Percentiles rank a stretch among this genome's conserved stretches.
phyloP scores from a whole-genome alignment of 2,329 filamentous ascomycete genomes.

The Pseudogymnoascus sp. region DNA sequence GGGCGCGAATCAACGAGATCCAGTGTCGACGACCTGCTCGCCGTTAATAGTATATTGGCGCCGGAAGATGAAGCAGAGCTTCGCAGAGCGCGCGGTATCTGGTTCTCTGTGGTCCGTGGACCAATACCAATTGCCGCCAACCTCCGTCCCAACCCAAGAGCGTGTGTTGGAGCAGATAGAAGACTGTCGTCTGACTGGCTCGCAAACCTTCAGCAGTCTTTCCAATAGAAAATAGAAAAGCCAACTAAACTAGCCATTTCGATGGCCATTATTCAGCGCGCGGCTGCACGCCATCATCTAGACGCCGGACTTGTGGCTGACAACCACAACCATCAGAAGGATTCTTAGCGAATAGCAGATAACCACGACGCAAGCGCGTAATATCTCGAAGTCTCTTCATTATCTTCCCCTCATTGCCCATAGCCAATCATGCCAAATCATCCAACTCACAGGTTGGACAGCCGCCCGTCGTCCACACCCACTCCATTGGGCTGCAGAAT shows the following conservation, averaged over 20 bases:
- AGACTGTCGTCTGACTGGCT: background rate
- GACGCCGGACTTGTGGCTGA: background rate
- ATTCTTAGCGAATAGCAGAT: background rate
- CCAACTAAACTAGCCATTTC: background rate
- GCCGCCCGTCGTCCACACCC: background rate
- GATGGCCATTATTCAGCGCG: background rate
- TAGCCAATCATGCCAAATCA: background rate
- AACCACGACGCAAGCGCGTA: background rate
- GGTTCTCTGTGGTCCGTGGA: background rate
- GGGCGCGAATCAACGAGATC: conserved; percentile 4
- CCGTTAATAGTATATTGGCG: background rate
- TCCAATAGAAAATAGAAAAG: conserved; percentile 1
- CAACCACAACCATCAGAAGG: background rate
- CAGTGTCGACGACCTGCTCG: background rate
- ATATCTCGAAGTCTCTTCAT: background rate
- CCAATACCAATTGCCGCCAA: background rate
- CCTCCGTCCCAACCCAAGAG: background rate
- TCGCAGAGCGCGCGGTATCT: background rate
- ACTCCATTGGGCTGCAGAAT: background rate
- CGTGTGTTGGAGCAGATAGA: background rate
- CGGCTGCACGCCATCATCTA: background rate
- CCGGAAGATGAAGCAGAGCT: background rate
- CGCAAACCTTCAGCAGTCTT: background rate
- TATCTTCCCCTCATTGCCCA: background rate
- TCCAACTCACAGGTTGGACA: background rate